These are phyloP conservation scores for Ambrosia hybrid DNA, from an alignment of 140 eudicot species.

Conservation along the genomic window DNA sequence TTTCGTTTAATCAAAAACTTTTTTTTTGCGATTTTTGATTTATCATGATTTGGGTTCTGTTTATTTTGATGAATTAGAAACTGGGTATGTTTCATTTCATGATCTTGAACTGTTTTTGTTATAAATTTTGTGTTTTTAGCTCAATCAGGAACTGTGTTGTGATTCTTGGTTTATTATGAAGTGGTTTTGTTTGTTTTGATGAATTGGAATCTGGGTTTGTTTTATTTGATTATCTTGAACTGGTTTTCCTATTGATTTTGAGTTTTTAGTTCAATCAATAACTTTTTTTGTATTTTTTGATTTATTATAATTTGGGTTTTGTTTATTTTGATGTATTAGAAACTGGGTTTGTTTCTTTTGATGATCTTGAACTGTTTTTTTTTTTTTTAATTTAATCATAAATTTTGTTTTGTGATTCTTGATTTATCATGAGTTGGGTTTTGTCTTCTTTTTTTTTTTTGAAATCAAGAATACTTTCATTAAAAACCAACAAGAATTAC, in stretches of 20 bases:
- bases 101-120: background rate
- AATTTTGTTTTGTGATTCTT: background rate
- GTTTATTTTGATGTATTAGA: background rate
- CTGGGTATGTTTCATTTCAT: background rate
- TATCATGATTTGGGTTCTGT: background rate
- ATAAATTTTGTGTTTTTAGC: background rate
- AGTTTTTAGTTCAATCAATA: no score
- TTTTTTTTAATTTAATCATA: no score
- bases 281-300: no score
- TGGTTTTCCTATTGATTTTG: no score
- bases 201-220: no score
- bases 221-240: no score
- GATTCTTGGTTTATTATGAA: background rate
- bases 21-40: background rate
- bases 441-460: no score
- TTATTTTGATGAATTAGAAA: slow-evolving; percentile 7
- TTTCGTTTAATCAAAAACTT: background rate
- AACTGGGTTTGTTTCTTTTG: background rate
- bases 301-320: background rate
- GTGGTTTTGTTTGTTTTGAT: no score
- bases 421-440: background rate
- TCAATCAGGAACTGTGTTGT: background rate
- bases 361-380: background rate
- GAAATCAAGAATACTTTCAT: no score
- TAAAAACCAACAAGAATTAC: no score